Percentiles rank a stretch among this genome's conserved stretches.
Evolutionary conservation across 1,284 basidiomycete genomes (phyloP).

Genomic region (Phylloporus sp.): DNA sequence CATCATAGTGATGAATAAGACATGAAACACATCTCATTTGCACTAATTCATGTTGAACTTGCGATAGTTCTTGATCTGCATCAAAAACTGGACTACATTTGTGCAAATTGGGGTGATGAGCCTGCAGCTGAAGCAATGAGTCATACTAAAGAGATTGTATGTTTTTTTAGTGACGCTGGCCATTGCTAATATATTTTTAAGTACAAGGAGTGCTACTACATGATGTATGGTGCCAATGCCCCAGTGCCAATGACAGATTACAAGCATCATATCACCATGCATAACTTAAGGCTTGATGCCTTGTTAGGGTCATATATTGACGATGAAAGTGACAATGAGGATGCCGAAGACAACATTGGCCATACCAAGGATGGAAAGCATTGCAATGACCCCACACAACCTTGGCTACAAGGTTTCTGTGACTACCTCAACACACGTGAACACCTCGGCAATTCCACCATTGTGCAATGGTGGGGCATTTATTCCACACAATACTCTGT

Average conservation of each 20-base stretch:
- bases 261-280: conserved; percentile 3
- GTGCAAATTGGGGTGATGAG: neutral
- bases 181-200: too few species aligned
- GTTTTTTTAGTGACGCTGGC: too few species aligned
- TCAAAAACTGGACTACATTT: too few species aligned
- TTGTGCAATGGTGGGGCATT: conserved; percentile 11
- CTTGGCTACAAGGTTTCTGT: conserved; percentile 39
- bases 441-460: conserved; percentile 21
- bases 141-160: neutral
- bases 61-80: conserved; percentile 14
- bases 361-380: neutral
- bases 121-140: neutral
- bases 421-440: conserved; percentile 35
- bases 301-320: too few species aligned
- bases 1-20: too few species aligned
- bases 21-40: too few species aligned
- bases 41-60: too few species aligned
- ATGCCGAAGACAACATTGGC: neutral
- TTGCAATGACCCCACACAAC: conserved; percentile 4
- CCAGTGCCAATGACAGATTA: neutral
- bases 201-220: conserved; percentile 4
- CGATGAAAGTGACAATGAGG: neutral
- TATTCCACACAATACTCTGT: neutral
- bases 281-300: conserved; percentile 5
- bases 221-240: neutral